Evolutionary conservation across 805 yeast species (phyloP), one percentile per base, ranked within the genome.

Genomic region (Saccharomyces mikatae): DNA sequence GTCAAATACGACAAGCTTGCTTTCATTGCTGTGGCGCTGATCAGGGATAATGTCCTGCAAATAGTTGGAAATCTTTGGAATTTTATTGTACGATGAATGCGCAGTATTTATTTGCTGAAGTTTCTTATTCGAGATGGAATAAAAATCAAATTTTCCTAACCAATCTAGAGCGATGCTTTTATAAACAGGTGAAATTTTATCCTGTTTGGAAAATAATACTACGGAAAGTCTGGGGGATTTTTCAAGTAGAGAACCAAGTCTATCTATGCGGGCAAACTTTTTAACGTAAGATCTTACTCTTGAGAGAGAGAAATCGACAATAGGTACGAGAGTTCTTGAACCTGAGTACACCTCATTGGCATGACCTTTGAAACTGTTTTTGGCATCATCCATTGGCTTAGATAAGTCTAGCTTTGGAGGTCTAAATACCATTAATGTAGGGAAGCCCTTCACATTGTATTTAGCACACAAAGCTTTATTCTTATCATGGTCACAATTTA

Each of bases 391-490:
- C 55, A 59, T 30, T 54, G 58, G 58, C 27, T 62, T 57, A 11
- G 62, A 61, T 4, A 69, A 46, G 47, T 71, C 65, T 29, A 72
- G 72, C 64, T 87, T 88, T 22, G 94, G 90, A 1, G 97, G 96
- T 62, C 92, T 79, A 71, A 86, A 91, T 3, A 86, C 84, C 73
- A 84, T 71, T 30, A 94, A 68, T 0, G 97, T 88, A 8, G 99
- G 99, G 70, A 79, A 92, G 0, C 96, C 96, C 60, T 80, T 75
- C 30, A 94, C 73, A 53, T 78, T 76, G 68, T 85, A 77, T 54
- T 77, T 71, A 24, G 82, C 71, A 73, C 99, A 94, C 3, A 94
- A 66, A 32, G 74, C 77, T 70, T 84, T 82, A 67, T 90, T 90
- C 53, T 66, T 66, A 3, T 76, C 80, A 51, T 80, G 77, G 64